phyloP scores from a whole-genome alignment of 192 early-diverging fungal genomes.

The Backusella psychrophila region DNA sequence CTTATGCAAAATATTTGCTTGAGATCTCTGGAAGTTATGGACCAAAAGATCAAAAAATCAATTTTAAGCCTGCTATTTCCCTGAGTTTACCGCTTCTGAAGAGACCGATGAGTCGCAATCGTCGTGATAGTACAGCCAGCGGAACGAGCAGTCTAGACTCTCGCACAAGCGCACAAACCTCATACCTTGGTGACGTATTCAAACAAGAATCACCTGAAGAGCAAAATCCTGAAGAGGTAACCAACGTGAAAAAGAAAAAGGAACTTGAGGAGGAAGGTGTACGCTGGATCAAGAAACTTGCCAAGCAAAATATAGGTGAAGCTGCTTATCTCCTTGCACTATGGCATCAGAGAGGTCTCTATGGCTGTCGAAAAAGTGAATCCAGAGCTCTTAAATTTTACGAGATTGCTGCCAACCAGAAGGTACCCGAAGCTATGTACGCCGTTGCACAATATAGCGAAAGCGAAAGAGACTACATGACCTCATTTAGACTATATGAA shows the following conservation, averaged over 20 bases:
- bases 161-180: constrained; percentile 4
- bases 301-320: constrained; percentile 64
- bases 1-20: constrained; percentile 76
- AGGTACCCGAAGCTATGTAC: constrained; percentile 61
- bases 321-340: constrained; percentile 69
- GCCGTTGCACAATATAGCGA: constrained; percentile 58
- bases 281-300: constrained; percentile 69
- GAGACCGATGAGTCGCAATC: background rate
- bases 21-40: constrained; percentile 52
- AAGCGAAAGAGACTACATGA: constrained; percentile 55
- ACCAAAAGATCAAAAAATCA: background rate
- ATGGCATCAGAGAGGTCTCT: constrained; percentile 62
- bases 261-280: constrained; percentile 54
- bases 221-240: background rate
- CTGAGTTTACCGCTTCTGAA: constrained; percentile 3
- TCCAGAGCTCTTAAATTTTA: constrained; percentile 64
- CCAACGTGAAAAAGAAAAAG: constrained; percentile 7
- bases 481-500: constrained; percentile 41
- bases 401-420: constrained; percentile 60
- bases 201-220: constrained; percentile 12
- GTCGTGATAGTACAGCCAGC: constrained; percentile 22
- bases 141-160: constrained; percentile 4
- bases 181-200: background rate
- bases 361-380: constrained; percentile 36
- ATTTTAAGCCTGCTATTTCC: constrained; percentile 1